Conservation (phyloP, 371 early-diverging fungal genomes). For the Mucor ambiguus region DNA sequence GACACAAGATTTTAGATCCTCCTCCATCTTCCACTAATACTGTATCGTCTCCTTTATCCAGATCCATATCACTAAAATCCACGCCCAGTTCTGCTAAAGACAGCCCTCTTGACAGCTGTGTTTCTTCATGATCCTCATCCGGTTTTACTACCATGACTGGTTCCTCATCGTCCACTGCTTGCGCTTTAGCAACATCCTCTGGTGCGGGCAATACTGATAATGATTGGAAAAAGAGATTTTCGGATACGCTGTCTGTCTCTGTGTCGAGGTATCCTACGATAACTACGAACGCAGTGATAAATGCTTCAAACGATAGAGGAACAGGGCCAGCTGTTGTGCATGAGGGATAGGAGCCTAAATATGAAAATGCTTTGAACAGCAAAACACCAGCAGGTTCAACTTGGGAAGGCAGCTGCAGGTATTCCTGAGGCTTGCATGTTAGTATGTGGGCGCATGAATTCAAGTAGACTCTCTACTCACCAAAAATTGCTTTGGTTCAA, state of each 20-base stretch:
- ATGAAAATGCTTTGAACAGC: slow-evolving; percentile 50
- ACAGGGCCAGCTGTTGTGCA: slow-evolving; percentile 19
- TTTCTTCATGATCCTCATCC: slow-evolving; percentile 5
- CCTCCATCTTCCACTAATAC: slow-evolving; percentile 1
- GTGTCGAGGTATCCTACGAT: slow-evolving; percentile 38
- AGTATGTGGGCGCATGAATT: too few species aligned
- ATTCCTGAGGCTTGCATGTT: slow-evolving; percentile 25
- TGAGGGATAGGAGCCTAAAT: slow-evolving; percentile 45
- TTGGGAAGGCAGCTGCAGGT: slow-evolving; percentile 37
- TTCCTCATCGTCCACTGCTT: neutral
- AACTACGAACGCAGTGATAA: slow-evolving; percentile 47
- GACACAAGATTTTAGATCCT: slow-evolving; percentile 24
- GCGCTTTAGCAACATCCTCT: neutral
- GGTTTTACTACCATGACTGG: slow-evolving; percentile 5
- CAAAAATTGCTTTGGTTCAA: slow-evolving; percentile 49
- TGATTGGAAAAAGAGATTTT: slow-evolving; percentile 47
- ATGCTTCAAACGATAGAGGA: slow-evolving; percentile 32
- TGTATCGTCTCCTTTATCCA: slow-evolving; percentile 10
- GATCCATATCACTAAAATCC: slow-evolving; percentile 40
- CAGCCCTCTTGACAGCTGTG: slow-evolving; percentile 19
- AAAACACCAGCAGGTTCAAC: slow-evolving; percentile 44
- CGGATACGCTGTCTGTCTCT: slow-evolving; percentile 15
- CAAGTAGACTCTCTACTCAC: slow-evolving; percentile 26
- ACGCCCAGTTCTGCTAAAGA: slow-evolving; percentile 46
- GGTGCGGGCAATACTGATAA: slow-evolving; percentile 35